Base-by-base conservation (phyloP, 805 yeast genomes). In the Zygosaccharomyces bailii region DNA sequence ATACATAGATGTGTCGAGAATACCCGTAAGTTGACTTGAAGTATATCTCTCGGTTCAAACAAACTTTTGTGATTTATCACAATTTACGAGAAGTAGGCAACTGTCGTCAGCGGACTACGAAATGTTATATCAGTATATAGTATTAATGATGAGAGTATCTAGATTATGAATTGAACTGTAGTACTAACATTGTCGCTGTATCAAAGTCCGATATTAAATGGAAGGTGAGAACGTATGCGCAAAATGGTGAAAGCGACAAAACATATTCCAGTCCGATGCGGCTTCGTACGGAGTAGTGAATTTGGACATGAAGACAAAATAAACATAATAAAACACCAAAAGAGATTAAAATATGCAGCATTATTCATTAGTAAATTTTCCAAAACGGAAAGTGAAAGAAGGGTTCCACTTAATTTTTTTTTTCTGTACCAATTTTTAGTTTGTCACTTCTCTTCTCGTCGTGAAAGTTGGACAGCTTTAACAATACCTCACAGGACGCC, bases 41-140 rank as follows among this genome's bases (percentile, higher is more conserved):
- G 13, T 16, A 14, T 37, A 16, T 11, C 32, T 25, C 19, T 17
- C 23, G 32, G 40, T 24, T 37, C 30, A 25, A 35, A 42, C 39
- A 42, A 35, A 32, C 40, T 43, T 48, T 48, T 48, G 51, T 48
- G 51, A 38, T 38, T 24, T 39, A 31, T 48, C 51, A 29, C 35
- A 42, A 6, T 14, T 1, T 7, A 45, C 49, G 49, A 36, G 6
- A 3, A n/a, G 3, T 21, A n/a, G n/a, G n/a, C n/a, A n/a, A n/a
- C n/a, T n/a, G n/a, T n/a, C n/a, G n/a, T n/a, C n/a, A n/a, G n/a
- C n/a, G n/a, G n/a, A n/a, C 7, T 24, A 24, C 7, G 8, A 9
- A 23, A 9, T 6, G 5, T 9, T 5, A 3, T 5, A n/a, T 4
- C 27, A 24, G 11, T 4, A 10, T 2, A 16, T n/a, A 27, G 31